Percentiles rank a stretch among this genome's conserved stretches.
phyloP scores from a whole-genome alignment of 1,284 basidiomycete species.

The Leccinum insolens region DNA sequence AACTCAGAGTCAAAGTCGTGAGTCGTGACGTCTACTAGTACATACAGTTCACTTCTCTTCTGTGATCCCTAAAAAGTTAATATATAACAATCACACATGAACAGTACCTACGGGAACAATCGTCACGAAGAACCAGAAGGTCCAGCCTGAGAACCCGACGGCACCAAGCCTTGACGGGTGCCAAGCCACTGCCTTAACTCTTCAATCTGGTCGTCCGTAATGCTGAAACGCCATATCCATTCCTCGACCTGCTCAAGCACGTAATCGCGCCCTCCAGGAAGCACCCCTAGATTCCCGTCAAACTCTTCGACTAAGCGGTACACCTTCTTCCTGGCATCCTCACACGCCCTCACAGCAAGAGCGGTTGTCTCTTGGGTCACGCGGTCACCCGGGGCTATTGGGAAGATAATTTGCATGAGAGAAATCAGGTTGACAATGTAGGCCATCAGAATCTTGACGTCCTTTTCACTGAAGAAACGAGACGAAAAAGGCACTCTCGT shows the following conservation, averaged over 20 bases:
- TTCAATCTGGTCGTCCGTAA: slow-evolving; percentile 8
- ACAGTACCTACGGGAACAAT: background rate
- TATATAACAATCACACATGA: background rate
- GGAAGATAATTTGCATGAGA: slow-evolving; percentile 22
- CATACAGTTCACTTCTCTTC: too few relatives aligned
- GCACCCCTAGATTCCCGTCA: slow-evolving; percentile 2
- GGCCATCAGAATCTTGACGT: background rate
- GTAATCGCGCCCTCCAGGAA: slow-evolving; percentile 6
- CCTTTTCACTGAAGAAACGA: slow-evolving; percentile 5
- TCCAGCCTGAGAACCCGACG: background rate
- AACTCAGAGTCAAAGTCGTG: too few relatives aligned
- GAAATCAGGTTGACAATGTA: slow-evolving; percentile 29
- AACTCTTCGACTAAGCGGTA: background rate
- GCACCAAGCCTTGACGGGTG: rapidly evolving
- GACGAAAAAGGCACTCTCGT: background rate
- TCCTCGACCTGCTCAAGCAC: slow-evolving; percentile 17
- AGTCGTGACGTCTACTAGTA: too few relatives aligned
- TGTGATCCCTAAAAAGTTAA: background rate
- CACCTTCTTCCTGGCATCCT: background rate
- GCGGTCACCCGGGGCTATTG: background rate
- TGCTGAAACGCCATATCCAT: slow-evolving; percentile 16
- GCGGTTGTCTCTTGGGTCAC: background rate
- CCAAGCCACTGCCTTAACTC: background rate
- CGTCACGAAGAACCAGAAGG: slow-evolving; percentile 1
- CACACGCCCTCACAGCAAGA: background rate